Percentiles rank a stretch among this genome's conserved stretches.
These are phyloP conservation scores for Mycena olivaceomarginata DNA, from an alignment of 768 basidiomycete species.

Conservation along the genomic window DNA sequence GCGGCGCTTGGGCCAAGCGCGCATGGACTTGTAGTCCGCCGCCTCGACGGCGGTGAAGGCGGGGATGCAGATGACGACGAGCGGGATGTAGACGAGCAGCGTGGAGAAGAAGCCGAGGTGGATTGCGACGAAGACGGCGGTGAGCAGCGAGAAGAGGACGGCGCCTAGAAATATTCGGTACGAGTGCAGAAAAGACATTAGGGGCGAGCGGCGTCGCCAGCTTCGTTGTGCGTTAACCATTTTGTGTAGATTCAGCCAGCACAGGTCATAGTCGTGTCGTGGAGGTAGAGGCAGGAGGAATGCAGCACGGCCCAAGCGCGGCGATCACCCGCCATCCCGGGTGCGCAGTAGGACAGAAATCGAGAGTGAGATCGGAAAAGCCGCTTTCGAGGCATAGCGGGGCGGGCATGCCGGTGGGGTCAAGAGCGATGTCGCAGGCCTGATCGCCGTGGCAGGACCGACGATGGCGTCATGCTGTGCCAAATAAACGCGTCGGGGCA, in stretches of 20 bases:
- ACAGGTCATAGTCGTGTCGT: slow-evolving; percentile 8
- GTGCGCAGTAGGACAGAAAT: too few species aligned
- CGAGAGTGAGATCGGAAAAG: too few species aligned
- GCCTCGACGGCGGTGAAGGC: slow-evolving; percentile 35
- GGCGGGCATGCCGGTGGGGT: too few species aligned
- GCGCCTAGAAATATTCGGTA: slow-evolving; percentile 39
- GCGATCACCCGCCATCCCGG: too few species aligned
- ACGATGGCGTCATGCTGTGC: too few species aligned
- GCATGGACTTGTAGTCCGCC: slow-evolving; percentile 28
- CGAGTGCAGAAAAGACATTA: slow-evolving; percentile 33
- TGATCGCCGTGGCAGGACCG: too few species aligned
- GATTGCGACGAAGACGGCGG: slow-evolving; percentile 39
- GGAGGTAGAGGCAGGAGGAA: neutral
- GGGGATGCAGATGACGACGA: slow-evolving; percentile 44
- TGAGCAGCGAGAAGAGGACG: slow-evolving; percentile 39
- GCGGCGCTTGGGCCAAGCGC: slow-evolving; percentile 40
- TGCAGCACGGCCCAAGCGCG: too few species aligned
- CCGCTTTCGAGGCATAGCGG: too few species aligned
- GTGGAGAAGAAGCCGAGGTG: slow-evolving; percentile 47
- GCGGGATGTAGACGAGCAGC: slow-evolving; percentile 43
- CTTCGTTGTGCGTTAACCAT: slow-evolving; percentile 25
- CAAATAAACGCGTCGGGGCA: too few species aligned
- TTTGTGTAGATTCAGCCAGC: slow-evolving; percentile 6
- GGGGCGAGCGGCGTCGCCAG: slow-evolving; percentile 37
- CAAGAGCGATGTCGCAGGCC: too few species aligned